Evolutionary conservation across 2,329 filamentous ascomycete species (phyloP).

Genomic region (Lizonia empirigonia): DNA sequence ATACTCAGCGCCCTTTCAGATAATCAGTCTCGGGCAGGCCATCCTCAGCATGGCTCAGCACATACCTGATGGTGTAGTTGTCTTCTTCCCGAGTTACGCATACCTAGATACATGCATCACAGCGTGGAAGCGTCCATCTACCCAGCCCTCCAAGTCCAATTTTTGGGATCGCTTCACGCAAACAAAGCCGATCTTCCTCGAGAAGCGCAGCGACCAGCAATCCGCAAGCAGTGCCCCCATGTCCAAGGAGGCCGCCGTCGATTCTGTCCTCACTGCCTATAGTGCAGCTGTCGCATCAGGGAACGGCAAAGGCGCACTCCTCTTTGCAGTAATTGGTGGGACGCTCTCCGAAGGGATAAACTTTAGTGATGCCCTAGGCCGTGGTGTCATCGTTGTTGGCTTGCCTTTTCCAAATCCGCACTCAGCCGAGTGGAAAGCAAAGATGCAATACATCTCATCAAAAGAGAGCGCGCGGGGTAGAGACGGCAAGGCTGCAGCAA

Average conservation of each 20-base stretch:
- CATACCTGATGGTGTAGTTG: constrained; percentile 87
- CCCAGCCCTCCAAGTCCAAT: constrained; percentile 5
- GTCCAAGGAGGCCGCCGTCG: constrained; percentile 59
- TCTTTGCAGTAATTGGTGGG: constrained; percentile 90
- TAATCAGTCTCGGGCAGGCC: constrained; percentile 74
- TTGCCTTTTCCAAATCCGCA: constrained; percentile 91
- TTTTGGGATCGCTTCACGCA: constrained; percentile 62
- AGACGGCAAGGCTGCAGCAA: constrained; percentile 58
- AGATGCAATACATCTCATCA: constrained; percentile 82
- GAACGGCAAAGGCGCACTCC: constrained; percentile 69
- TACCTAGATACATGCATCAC: constrained; percentile 76
- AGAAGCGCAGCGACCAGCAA: constrained; percentile 39
- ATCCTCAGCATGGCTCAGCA: constrained; percentile 72
- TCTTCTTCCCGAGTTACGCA: constrained; percentile 94
- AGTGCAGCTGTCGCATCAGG: constrained; percentile 63
- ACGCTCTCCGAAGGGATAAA: constrained; percentile 98
- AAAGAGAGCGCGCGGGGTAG: constrained; percentile 51
- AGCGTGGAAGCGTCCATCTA: constrained; percentile 48
- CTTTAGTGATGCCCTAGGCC: constrained; percentile 87
- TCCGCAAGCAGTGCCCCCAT: constrained; percentile 63
- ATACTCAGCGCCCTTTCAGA: constrained; percentile 42
- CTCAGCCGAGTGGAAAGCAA: constrained; percentile 90
- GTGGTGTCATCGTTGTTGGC: constrained; percentile 89
- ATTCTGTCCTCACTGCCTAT: constrained; percentile 77
- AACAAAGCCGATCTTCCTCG: constrained; percentile 61